Evolutionary conservation across 2,329 filamentous ascomycete species (phyloP).

Genomic region (Xylariaceae sp.): DNA sequence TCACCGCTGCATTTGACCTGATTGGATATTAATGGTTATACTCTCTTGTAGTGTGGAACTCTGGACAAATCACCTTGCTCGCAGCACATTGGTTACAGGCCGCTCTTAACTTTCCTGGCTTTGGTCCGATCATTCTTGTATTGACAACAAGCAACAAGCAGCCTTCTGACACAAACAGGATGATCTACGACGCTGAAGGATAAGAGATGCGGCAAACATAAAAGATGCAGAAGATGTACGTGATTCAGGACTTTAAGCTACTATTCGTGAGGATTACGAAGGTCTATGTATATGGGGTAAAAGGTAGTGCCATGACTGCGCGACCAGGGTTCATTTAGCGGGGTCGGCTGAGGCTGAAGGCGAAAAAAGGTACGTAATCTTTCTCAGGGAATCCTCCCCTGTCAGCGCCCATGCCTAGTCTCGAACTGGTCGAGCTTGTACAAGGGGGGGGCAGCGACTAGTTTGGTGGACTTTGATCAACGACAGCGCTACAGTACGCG

Average conservation of each 20-base stretch:
- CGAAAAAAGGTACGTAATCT: background rate
- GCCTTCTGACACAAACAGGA: background rate
- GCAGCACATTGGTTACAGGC: conserved; percentile 2
- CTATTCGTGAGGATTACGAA: background rate
- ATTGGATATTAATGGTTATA: background rate
- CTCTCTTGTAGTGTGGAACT: background rate
- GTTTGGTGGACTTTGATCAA: too few species aligned
- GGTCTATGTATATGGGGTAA: background rate
- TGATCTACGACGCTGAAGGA: background rate
- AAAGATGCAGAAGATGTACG: background rate
- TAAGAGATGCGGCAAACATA: background rate
- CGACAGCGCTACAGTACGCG: too few species aligned
- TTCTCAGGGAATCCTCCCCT: background rate
- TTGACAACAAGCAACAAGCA: background rate
- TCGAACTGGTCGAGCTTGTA: background rate
- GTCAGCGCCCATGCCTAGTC: background rate
- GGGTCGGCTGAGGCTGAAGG: background rate
- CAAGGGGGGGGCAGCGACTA: background rate
- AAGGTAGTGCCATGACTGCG: background rate
- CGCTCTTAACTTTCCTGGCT: conserved; percentile 2
- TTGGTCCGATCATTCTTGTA: background rate
- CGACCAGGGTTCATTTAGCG: background rate
- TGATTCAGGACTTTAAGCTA: conserved; percentile 1
- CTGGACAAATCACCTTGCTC: conserved; percentile 1
- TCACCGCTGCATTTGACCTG: conserved; percentile 3